A percentile compares a stretch with the other conserved stretches of the same genome.
Evolutionary conservation across 805 yeast species (phyloP).

Genomic region (Candida broadrunensis): DNA sequence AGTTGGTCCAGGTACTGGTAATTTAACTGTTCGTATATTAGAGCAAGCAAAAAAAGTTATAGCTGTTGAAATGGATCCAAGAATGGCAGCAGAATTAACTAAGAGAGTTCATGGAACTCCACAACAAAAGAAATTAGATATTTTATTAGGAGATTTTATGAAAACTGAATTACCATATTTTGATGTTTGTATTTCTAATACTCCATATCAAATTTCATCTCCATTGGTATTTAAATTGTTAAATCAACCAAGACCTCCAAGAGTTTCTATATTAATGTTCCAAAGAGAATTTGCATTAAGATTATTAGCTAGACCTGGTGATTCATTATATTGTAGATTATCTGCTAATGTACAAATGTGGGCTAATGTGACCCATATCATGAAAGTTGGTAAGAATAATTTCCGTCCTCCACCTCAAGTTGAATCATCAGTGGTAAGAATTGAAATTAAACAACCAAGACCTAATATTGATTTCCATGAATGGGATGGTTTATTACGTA

Average conservation of each 20-base stretch:
- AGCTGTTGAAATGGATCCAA: conserved; percentile 98
- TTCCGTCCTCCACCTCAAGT: conserved; percentile 99
- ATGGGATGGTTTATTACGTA: conserved; percentile 94
- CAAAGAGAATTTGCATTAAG: conserved; percentile 96
- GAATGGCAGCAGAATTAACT: conserved; percentile 98
- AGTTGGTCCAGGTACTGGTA: conserved; percentile 99
- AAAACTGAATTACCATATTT: conserved; percentile 92
- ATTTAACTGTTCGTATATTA: conserved; percentile 85
- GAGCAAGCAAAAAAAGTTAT: conserved; percentile 93
- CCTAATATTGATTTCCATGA: conserved; percentile 93
- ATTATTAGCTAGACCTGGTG: conserved; percentile 95
- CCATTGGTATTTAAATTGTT: conserved; percentile 92
- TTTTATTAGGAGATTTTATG: conserved; percentile 92
- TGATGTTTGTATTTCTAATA: conserved; percentile 94
- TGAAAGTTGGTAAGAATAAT: conserved; percentile 97
- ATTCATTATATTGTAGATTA: conserved; percentile 82
- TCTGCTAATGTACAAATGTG: conserved; percentile 99
- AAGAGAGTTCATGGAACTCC: conserved; percentile 98
- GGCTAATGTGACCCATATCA: conserved; percentile 98
- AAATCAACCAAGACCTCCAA: conserved; percentile 89
- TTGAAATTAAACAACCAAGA: conserved; percentile 88
- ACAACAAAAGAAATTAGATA: conserved; percentile 84
- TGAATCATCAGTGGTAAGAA: conserved; percentile 91
- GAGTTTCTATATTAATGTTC: conserved; percentile 94
- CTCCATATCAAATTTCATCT: conserved; percentile 96